phyloP scores from a whole-genome alignment of 2,329 filamentous ascomycete species.

The Colletotrichum theobromicola region DNA sequence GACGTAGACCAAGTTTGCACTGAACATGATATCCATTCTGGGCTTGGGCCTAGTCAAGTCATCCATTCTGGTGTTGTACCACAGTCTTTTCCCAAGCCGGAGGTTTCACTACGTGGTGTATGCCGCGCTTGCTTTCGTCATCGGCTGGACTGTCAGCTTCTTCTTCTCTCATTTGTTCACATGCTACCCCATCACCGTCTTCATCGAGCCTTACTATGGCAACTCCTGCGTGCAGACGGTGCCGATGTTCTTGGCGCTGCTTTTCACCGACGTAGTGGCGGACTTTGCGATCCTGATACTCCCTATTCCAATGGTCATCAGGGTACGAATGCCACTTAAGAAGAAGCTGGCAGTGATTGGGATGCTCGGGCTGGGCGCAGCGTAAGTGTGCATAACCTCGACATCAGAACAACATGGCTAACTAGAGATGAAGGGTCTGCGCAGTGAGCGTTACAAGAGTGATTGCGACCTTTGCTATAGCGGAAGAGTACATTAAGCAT shows the following conservation, averaged over 20 bases:
- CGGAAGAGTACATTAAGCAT: slow-evolving; percentile 22
- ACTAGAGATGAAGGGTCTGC: neutral
- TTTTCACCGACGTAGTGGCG: slow-evolving; percentile 26
- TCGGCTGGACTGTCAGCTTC: slow-evolving; percentile 27
- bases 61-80: slow-evolving; percentile 38
- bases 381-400: slow-evolving; percentile 15
- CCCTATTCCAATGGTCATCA: slow-evolving; percentile 29
- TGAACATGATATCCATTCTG: slow-evolving; percentile 31
- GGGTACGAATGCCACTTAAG: slow-evolving; percentile 27
- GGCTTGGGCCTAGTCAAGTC: slow-evolving; percentile 36
- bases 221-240: slow-evolving; percentile 27
- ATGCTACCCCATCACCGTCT: slow-evolving; percentile 27
- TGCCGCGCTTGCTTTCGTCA: slow-evolving; percentile 27
- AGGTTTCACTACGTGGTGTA: slow-evolving; percentile 30
- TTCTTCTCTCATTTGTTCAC: slow-evolving; percentile 31
- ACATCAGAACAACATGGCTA: neutral
- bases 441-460: slow-evolving; percentile 24
- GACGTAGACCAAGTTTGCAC: slow-evolving; percentile 7
- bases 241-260: slow-evolving; percentile 25
- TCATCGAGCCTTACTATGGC: slow-evolving; percentile 28
- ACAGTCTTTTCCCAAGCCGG: slow-evolving; percentile 33
- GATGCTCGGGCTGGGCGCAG: slow-evolving; percentile 29
- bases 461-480: slow-evolving; percentile 25
- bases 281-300: slow-evolving; percentile 30
- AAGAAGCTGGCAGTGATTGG: slow-evolving; percentile 29